Conservation (phyloP, 148 eudicot genomes). For the Silene uniflora region DNA sequence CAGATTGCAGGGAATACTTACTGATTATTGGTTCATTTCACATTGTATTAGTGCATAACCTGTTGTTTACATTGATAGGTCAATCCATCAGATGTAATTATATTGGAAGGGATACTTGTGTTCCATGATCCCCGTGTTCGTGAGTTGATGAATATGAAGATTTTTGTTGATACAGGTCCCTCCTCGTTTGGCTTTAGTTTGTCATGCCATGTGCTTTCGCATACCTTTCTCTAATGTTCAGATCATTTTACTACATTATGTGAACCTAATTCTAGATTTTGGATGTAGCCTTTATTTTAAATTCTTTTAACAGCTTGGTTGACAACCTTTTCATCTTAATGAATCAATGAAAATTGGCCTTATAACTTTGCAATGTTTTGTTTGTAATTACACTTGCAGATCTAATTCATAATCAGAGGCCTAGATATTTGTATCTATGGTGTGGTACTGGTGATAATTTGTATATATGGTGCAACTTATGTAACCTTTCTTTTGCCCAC, state of each 20-base stretch:
- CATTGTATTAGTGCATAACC: conserved; percentile 3
- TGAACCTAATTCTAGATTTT: background rate
- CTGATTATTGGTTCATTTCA: conserved; percentile 3
- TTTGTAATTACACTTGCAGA: background rate
- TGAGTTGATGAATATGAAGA: conserved; percentile 93
- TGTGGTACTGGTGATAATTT: background rate
- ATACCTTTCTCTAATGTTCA: background rate
- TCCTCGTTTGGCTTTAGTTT: conserved; percentile 24
- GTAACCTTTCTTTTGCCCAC: background rate
- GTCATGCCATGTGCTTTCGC: conserved; percentile 6
- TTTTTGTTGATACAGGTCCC: conserved; percentile 99
- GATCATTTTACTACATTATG: background rate
- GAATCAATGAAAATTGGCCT: background rate
- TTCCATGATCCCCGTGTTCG: conserved; percentile 89
- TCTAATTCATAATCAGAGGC: background rate
- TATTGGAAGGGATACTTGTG: conserved; percentile 92
- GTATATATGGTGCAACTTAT: background rate
- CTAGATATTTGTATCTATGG: background rate
- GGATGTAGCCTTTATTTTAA: background rate
- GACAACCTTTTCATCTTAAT: background rate
- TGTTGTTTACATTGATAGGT: conserved; percentile 52
- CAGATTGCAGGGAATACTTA: background rate
- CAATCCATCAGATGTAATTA: conserved; percentile 94
- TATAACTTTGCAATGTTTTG: background rate
- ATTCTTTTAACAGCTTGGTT: background rate